Evolutionary conservation across 345 rosid species (phyloP).

Genomic region (Fremontodendron californicum): DNA sequence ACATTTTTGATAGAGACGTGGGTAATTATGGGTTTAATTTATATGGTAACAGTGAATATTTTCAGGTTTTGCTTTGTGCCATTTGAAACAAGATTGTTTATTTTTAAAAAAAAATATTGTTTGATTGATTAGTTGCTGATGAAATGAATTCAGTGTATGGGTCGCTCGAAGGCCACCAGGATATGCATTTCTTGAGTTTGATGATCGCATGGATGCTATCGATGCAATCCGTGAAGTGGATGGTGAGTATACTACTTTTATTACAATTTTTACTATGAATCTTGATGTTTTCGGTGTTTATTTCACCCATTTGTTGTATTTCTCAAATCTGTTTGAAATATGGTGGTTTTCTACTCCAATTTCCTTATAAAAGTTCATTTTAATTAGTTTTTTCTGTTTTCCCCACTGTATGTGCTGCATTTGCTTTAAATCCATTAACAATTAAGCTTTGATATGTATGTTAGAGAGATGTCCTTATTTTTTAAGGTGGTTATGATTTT

Average conservation of each 20-base stretch:
- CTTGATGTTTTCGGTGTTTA: neutral
- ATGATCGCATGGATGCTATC: constrained; percentile 71
- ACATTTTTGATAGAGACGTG: neutral
- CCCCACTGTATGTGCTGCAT: neutral
- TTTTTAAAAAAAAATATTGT: neutral
- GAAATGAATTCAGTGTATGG: constrained; percentile 65
- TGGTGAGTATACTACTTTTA: constrained; percentile 38
- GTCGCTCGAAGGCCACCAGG: constrained; percentile 95
- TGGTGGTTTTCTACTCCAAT: neutral
- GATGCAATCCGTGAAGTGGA: constrained; percentile 73
- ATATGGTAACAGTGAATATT: neutral
- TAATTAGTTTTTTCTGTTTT: neutral
- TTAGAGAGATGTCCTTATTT: neutral
- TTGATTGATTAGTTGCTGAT: constrained; percentile 1
- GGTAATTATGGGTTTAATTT: neutral
- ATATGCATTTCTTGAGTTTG: constrained; percentile 83
- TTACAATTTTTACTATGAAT: neutral
- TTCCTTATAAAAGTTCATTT: neutral
- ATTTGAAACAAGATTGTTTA: neutral
- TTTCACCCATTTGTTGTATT: neutral
- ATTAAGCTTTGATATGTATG: neutral
- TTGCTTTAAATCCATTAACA: neutral
- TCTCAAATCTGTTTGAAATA: neutral
- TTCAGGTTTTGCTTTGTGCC: neutral
- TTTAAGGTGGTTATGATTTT: neutral